Evolutionary conservation across 805 yeast genomes (phyloP), one percentile per base, ranked within the genome.

Genomic region (Kluyveromyces starmeri): DNA sequence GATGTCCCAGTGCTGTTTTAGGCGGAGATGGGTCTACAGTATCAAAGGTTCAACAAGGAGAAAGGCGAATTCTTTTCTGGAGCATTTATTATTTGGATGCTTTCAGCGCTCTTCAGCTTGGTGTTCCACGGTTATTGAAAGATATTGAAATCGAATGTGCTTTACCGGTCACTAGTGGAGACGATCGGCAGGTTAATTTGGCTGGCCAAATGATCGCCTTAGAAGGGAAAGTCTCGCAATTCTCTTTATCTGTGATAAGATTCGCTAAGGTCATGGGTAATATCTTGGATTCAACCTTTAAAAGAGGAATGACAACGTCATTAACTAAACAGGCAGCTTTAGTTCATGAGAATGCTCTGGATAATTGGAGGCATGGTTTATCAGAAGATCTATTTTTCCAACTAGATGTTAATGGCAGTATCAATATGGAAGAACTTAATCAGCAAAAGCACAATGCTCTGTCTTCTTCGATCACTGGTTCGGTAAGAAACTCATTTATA

Each of bases 81-180:
- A 75, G 84, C 42, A 71, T 78, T 28, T 85, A 83, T 55, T 68
- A 77, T 19, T 64, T 86, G 43, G 96, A 86, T 53, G 68, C 76
- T 3, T 83, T 83, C 50, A 65, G 83, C 17, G 75, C 89, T 3
- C 68, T 83, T 40, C 77, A 77, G 39, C 59, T 85, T 31, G 96
- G 96, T 29, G 83, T 83, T 24, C 95, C 95, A 4, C 64, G 94
- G 42, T 59, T 84, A 31, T 58, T 85, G 18, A 80, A 80, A 48
- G 95, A 83, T 51, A 74, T 73, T 47, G 94, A 83, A 53, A 75
- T 85, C 33, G 94, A 84, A 53, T 84, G 95, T 64, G 88, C 89
- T 1, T 59, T 82, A 47, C 95, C 96, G 1, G 74, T 80, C 33
- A 61, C 72, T 20, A 67, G 63, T 32, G 73, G 69, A 28, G 78